Evolutionary conservation across 371 early-diverging fungal species (phyloP), one percentile per base, ranked within the genome.

Genomic region (Mortierella sp.): DNA sequence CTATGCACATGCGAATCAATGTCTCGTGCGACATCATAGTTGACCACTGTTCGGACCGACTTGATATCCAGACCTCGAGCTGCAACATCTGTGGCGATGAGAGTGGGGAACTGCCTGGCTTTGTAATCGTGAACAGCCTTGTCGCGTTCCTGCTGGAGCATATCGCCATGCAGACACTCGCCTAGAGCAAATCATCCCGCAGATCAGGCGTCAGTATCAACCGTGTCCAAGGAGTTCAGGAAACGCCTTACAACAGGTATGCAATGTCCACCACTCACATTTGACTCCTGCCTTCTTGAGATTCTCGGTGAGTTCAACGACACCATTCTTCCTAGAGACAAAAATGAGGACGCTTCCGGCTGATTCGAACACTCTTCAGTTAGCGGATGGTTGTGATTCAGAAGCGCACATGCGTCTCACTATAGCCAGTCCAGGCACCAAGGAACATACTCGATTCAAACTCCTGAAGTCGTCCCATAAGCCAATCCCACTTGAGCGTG

Each of bases 61-160:
- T 90, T 88, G 61, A 94, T 92, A 64, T 94, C 98, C 39, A 97
- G 81, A 59, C 98, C 98, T 74, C 98, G 88, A 10, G 96, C 96
- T 53, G 99, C 99, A 14, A 99, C 98, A 81, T 99, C 99, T 0
- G 99, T 99, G 3, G 99, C 99, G 47, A 99, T 91, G 60, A 99
- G 79, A 31, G 96, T 88, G n/a, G 91, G 84, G 67, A 87, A 87
- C 49, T 79, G 82, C 62, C 85, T 90, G 12, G 66, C 54, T 54
- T 88, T 90, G 83, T 96, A 96, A 67, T 94, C 89, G 50, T 88
- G 81, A 58, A 98, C 84, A 7, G 95, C 97, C 68, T 92, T 90
- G 64, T 98, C 98, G 74, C 99, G 93, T 73, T 96, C 96, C 48
- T 83, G 82, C 81, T 99, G 99, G 59, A 90, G 82, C 87, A 98